Base-by-base conservation (phyloP, 208 protist species). In the Crithidia sp. region DNA sequence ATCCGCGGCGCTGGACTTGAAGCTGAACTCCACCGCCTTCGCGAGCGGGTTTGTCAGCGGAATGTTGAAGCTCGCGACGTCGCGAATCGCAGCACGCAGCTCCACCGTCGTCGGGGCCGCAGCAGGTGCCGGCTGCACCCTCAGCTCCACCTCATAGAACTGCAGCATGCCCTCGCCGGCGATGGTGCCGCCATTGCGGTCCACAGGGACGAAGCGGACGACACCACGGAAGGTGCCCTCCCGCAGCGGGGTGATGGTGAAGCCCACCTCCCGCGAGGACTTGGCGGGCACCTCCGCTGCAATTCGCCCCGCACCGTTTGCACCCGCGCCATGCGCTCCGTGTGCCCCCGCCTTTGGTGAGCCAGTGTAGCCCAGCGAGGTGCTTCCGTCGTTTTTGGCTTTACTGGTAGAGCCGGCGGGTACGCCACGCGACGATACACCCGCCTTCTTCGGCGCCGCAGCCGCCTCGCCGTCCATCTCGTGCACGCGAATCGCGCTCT, bases 21-120 rank as follows among this genome's bases (percentile, higher is more conserved):
- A 84, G 5, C 58, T 86, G 45, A 98, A 81, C 8, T 74, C 88
- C 40, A 93, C 90, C 10, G 84, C 75, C 69, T 90, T 90, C 4
- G 65, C 55, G 2, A 99, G 86, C 10, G 96, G 95, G 84, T 99
- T 99, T 41, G 81, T 86, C 59, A 99, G 67, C 1, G 81, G 62
- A 19, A 99, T 79, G 43, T 72, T 77, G 67, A 98, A 82, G 50
- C 71, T 78, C 8, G 90, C 77, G 44, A 62, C n/a, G 66, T 82
- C 83, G n/a, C 97, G 93, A 49, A 98, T 86, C 3, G 83, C 53
- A 2, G 97, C 85, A 13, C 82, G 77, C 61, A 99, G 81, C 54
- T 93, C 85, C 39, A 97, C 76, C 44, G 72, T 76, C 13, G 72
- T 79, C 49, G 73, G 64, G 19, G 52, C 56, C 19, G 72, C 56